Evolutionary conservation across 768 basidiomycete genomes (phyloP).

Genomic region (Tylopilus sp.): DNA sequence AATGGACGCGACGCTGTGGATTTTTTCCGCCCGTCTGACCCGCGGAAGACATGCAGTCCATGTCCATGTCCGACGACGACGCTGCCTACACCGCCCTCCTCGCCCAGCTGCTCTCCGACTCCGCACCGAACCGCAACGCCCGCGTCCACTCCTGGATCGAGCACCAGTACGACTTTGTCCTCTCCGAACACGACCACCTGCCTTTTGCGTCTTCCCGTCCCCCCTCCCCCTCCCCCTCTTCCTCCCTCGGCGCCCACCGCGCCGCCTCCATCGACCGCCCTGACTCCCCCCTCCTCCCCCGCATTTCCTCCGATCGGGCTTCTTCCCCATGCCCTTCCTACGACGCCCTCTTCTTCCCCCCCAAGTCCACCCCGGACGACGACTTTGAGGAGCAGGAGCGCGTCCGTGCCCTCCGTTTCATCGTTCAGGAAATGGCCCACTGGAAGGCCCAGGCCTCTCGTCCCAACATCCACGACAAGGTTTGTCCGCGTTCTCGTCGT

Average conservation of each 20-base stretch:
- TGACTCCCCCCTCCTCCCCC: constrained; percentile 31
- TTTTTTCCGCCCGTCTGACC: not conserved
- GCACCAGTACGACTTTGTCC: constrained; percentile 35
- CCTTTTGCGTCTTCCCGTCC: constrained; percentile 10
- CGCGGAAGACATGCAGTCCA: constrained; percentile 10
- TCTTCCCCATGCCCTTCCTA: constrained; percentile 30
- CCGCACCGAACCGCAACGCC: constrained; percentile 22
- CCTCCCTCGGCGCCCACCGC: constrained; percentile 31
- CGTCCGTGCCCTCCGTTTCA: constrained; percentile 33
- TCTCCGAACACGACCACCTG: constrained; percentile 21
- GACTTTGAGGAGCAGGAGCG: constrained; percentile 31
- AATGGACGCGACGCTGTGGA: constrained; percentile 7
- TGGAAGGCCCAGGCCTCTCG: constrained; percentile 15
- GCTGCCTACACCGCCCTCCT: constrained; percentile 29
- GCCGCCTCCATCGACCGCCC: constrained; percentile 21
- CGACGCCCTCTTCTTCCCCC: constrained; percentile 35
- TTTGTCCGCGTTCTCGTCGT: not conserved
- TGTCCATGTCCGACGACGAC: constrained; percentile 34
- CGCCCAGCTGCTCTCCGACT: constrained; percentile 26
- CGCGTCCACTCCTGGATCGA: constrained; percentile 35
- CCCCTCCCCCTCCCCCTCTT: constrained; percentile 29
- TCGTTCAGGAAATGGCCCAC: constrained; percentile 35
- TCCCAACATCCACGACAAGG: constrained; percentile 9
- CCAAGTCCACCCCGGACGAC: constrained; percentile 4
- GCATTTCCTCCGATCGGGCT: constrained; percentile 20